Percentiles rank a stretch among this genome's conserved stretches.
Conservation (phyloP, 495 filamentous ascomycete genomes). For the Hyaloscypha variabilis region DNA sequence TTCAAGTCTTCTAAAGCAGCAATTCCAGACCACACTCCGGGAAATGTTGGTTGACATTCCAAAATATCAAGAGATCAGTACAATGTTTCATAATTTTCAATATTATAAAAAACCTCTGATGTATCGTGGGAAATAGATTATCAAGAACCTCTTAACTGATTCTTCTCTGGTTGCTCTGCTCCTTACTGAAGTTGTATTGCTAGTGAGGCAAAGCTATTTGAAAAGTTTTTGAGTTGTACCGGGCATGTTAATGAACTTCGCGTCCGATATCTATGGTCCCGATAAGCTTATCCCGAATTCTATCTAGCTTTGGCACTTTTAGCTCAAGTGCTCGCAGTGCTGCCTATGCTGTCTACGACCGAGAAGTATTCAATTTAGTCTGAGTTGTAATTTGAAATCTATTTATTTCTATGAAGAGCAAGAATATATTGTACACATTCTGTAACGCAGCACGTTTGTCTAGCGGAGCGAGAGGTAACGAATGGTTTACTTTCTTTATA, state of each 20-base stretch:
- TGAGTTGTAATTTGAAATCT: too few relatives aligned
- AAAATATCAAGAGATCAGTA: slow-evolving; percentile 14
- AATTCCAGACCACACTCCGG: slow-evolving; percentile 30
- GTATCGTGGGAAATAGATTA: slow-evolving; percentile 27
- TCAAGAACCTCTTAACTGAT: slow-evolving; percentile 34
- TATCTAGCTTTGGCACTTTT: too few relatives aligned
- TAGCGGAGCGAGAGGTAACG: too few relatives aligned
- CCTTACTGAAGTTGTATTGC: slow-evolving; percentile 16
- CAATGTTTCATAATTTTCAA: not conserved
- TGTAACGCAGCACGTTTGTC: too few relatives aligned
- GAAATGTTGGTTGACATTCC: slow-evolving; percentile 17
- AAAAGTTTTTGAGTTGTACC: slow-evolving; percentile 34
- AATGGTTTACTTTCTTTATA: too few relatives aligned
- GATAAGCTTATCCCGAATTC: too few relatives aligned
- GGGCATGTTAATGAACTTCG: slow-evolving; percentile 37
- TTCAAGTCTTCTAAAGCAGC: slow-evolving; percentile 31
- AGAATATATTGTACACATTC: too few relatives aligned
- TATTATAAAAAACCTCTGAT: not conserved
- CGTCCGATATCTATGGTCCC: too few relatives aligned
- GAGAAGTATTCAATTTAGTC: too few relatives aligned
- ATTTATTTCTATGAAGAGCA: too few relatives aligned
- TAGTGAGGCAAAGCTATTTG: slow-evolving; percentile 33
- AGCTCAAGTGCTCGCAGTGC: too few relatives aligned
- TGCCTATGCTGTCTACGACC: too few relatives aligned
- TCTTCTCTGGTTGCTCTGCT: slow-evolving; percentile 28